Evolutionary conservation across 352 stramenopile species (phyloP).

Genomic region (Phytophthora cajani): DNA sequence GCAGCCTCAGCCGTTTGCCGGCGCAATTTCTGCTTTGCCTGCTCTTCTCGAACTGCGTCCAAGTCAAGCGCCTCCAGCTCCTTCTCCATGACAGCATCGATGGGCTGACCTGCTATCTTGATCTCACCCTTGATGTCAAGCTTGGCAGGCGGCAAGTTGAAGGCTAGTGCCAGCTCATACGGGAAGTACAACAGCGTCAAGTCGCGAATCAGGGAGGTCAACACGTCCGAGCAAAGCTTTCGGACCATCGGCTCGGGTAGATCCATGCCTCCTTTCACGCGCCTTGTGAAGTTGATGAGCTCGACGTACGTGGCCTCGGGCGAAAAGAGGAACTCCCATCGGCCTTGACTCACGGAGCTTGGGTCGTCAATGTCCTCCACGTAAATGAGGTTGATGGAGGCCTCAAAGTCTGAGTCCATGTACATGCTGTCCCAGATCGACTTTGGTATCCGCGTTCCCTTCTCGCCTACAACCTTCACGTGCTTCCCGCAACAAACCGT

Average conservation of each 20-base stretch:
- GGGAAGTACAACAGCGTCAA: conserved; percentile 73
- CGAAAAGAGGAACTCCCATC: conserved; percentile 70
- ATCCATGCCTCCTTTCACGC: conserved; percentile 73
- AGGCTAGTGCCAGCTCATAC: conserved; percentile 60
- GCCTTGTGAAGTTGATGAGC: conserved; percentile 69
- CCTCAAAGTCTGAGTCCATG: conserved; percentile 72
- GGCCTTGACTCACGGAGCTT: conserved; percentile 44
- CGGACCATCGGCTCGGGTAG: conserved; percentile 73
- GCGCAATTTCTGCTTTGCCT: conserved; percentile 23
- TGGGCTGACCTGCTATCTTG: conserved; percentile 53
- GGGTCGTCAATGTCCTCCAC: conserved; percentile 57
- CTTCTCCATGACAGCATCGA: conserved; percentile 72
- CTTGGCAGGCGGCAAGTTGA: conserved; percentile 60
- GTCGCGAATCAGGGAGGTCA: conserved; percentile 69
- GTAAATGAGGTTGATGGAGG: conserved; percentile 66
- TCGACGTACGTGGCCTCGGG: conserved; percentile 69
- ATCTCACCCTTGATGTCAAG: conserved; percentile 68
- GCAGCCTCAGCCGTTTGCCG: conserved; percentile 13
- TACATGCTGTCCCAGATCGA: conserved; percentile 85
- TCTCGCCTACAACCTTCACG: conserved; percentile 80
- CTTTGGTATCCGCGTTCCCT: conserved; percentile 78
- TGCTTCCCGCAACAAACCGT: conserved; percentile 74
- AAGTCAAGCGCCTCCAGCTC: conserved; percentile 39
- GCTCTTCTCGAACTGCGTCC: conserved; percentile 15
- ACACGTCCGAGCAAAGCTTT: conserved; percentile 72